phyloP scores from a whole-genome alignment of 2,329 filamentous ascomycete species.

The Fusarium papillatum region DNA sequence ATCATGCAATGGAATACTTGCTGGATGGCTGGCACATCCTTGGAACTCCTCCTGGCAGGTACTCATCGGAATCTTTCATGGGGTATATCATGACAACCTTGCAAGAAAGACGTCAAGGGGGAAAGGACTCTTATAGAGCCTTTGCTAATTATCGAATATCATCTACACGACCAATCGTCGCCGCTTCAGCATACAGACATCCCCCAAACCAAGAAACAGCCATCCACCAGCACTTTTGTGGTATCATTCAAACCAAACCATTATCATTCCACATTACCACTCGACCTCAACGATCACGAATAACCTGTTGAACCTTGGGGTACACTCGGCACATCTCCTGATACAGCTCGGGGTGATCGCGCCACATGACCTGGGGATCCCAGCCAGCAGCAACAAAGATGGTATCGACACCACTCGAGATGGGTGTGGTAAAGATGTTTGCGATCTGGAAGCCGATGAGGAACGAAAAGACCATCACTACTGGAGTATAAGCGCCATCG shows the following conservation, averaged over 20 bases:
- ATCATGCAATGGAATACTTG: too few species aligned
- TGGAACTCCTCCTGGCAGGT: too few species aligned
- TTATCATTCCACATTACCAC: neutral
- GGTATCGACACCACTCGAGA: slow-evolving; percentile 91
- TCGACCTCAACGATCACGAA: slow-evolving; percentile 58
- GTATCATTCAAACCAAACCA: slow-evolving; percentile 19
- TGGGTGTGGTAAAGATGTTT: slow-evolving; percentile 89
- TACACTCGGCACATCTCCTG: slow-evolving; percentile 84
- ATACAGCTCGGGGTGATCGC: slow-evolving; percentile 87
- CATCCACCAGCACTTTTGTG: slow-evolving; percentile 20
- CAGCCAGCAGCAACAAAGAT: slow-evolving; percentile 86
- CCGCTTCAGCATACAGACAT: neutral
- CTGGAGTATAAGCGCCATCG: slow-evolving; percentile 76
- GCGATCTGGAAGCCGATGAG: slow-evolving; percentile 91
- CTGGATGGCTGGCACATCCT: too few species aligned
- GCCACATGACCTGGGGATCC: slow-evolving; percentile 81
- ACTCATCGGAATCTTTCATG: too few species aligned
- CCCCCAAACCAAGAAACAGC: neutral
- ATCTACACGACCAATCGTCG: neutral
- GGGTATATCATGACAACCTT: too few species aligned
- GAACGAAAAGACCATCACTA: slow-evolving; percentile 89
- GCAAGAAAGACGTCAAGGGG: too few species aligned
- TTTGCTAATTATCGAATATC: neutral
- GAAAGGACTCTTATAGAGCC: neutral
- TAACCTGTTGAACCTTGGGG: slow-evolving; percentile 84